Evolutionary conservation across 306 rosid genomes (phyloP).

Genomic region (Luffa aegyptiaca): DNA sequence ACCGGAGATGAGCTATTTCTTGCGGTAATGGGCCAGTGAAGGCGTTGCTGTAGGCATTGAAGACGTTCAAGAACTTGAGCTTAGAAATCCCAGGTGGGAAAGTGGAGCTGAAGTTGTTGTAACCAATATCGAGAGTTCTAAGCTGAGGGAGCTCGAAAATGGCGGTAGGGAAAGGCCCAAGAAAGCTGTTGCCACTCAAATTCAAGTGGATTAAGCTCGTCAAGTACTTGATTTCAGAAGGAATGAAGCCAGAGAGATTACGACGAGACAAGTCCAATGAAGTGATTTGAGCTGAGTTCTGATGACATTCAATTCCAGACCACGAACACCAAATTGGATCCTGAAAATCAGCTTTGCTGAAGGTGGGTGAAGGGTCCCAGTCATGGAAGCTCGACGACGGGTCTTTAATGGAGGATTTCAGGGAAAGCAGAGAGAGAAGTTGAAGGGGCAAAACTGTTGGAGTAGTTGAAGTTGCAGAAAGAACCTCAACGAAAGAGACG

Average conservation of each 20-base stretch:
- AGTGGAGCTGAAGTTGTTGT: conserved; percentile 55
- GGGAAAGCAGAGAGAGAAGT: conserved; percentile 50
- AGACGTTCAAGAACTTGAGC: conserved; percentile 54
- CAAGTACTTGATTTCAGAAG: conserved; percentile 45
- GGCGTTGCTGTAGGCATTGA: conserved; percentile 78
- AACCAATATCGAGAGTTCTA: conserved; percentile 56
- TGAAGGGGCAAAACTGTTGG: conserved; percentile 31
- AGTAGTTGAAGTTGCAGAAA: conserved; percentile 22
- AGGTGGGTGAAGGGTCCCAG: conserved; percentile 48
- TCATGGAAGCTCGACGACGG: conserved; percentile 55
- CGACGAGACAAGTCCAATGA: conserved; percentile 62
- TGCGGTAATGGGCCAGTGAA: conserved; percentile 57
- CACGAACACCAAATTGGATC: conserved; percentile 74
- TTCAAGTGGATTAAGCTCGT: conserved; percentile 50
- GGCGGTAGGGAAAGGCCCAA: conserved; percentile 45
- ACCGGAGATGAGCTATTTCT: conserved; percentile 45
- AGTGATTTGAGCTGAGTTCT: conserved; percentile 38
- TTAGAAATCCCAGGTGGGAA: conserved; percentile 84
- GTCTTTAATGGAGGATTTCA: conserved; percentile 58
- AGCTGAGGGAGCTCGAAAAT: conserved; percentile 51
- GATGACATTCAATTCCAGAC: conserved; percentile 75
- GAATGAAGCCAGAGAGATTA: conserved; percentile 71
- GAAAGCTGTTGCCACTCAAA: conserved; percentile 56
- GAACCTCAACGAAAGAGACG: conserved; percentile 26
- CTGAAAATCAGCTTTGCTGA: conserved; percentile 27